A percentile compares a stretch with the other conserved stretches of the same genome.
Conservation (phyloP, 768 basidiomycete genomes). For the Cystofilobasidium bisporidii region DNA sequence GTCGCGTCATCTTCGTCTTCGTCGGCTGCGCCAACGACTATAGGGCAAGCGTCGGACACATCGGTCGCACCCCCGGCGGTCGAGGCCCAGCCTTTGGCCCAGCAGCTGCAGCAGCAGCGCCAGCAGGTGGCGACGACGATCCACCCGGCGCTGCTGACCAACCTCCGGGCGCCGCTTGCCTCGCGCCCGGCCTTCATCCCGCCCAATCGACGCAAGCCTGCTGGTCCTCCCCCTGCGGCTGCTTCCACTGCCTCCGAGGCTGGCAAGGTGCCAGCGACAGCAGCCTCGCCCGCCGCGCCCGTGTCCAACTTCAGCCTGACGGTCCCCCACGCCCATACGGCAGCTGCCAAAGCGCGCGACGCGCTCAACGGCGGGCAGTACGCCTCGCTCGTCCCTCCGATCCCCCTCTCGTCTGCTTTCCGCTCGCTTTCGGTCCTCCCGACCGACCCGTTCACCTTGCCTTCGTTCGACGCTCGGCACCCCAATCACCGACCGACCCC, state of each 20-base stretch:
- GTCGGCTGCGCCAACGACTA: not conserved
- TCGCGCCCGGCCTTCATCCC: slow-evolving; percentile 40
- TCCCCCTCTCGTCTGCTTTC: slow-evolving; percentile 2
- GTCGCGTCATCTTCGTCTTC: not conserved
- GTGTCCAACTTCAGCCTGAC: slow-evolving; percentile 32
- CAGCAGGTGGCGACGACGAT: slow-evolving; percentile 13
- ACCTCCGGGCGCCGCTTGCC: slow-evolving; percentile 29
- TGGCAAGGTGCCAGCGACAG: no score
- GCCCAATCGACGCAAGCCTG: slow-evolving; percentile 31
- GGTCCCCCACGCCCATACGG: slow-evolving; percentile 38
- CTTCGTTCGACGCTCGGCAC: not conserved
- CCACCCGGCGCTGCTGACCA: slow-evolving; percentile 31
- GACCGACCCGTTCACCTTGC: slow-evolving; percentile 32
- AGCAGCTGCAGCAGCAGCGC: not conserved
- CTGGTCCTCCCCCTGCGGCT: not conserved
- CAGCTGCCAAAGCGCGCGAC: slow-evolving; percentile 45
- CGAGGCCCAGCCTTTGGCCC: slow-evolving; percentile 14
- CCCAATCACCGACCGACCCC: not conserved
- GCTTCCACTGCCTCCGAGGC: slow-evolving; percentile 6
- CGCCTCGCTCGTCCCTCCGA: slow-evolving; percentile 39
- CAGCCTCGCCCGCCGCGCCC: slow-evolving; percentile 24
- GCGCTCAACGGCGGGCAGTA: slow-evolving; percentile 25
- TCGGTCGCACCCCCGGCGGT: slow-evolving; percentile 8
- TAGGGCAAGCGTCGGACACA: not conserved
- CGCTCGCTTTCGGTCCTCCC: slow-evolving; percentile 19